Evolutionary conservation across 2,329 filamentous ascomycete species (phyloP), one percentile per base, ranked within the genome.

Genomic region (Cladorrhinum sp.): DNA sequence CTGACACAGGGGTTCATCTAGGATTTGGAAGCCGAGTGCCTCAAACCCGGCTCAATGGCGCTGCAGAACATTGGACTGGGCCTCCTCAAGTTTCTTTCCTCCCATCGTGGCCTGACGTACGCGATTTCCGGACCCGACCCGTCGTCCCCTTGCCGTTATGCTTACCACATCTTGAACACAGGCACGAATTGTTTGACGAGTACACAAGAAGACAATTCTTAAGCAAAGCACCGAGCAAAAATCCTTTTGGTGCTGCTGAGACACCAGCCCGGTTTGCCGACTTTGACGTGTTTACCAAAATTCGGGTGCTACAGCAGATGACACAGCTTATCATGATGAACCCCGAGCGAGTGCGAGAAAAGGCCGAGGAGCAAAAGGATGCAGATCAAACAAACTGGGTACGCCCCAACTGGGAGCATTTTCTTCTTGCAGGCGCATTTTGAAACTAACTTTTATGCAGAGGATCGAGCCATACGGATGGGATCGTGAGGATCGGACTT

Each of bases 11-110:
- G 39, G 30, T 54, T 52, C 42, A 55, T 18, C 36, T 56, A 98
- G 95, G 90, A 94, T 65, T 81, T 98, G 42, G 95, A 98, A 78
- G 83, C 83, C 53, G 93, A 96, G 78, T 96, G 92, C 72, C 79
- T 98, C 33, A 93, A 91, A 72, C 88, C 89, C 18, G 80, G 86
- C 30, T 96, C 93, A 1, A 83, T 86, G 50, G 83, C 88, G 65
- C 81, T 99, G 18, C 80, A 89, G 63, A 86, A 94, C 59, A 91
- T 98, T 68, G 94, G 92, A 36, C 82, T 99, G 51, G 86, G 90
- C 58, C 81, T 98, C 20, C 85, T 98, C 62, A 97, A 97, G 82
- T 92, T 90, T 72, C 88, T 97, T 55, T 97, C 95, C 30, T 96
- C 93, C 62, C 92, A 97, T 78, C 89, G 93, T 65, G 93, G 93